Evolutionary conservation across 2,329 filamentous ascomycete genomes (phyloP), one percentile per base, ranked within the genome.

Genomic region (Penicillium rolfsii): DNA sequence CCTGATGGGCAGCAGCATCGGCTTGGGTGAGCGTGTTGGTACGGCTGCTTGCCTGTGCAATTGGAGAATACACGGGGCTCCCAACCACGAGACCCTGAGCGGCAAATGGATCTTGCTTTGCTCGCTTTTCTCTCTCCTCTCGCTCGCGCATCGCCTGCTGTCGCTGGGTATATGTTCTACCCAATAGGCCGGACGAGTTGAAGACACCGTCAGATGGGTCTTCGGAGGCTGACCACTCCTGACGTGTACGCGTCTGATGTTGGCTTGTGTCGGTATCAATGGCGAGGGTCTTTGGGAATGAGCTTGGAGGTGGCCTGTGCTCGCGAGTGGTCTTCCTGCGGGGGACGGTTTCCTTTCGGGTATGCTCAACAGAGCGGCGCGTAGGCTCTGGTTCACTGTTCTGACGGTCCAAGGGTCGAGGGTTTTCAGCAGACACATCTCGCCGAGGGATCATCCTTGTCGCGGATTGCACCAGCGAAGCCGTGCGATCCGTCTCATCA

Each of bases 41-140:
- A 16, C 73, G 74, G 46, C 69, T 74, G 43, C 57, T 67, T n/a
- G 35, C 60, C 52, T 68, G 63, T 66, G 70, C n/a, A 66, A 70
- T 22, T 65, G 67, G 57, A 43, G 83, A 79, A 58, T 84, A 84
- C 7, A 70, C 71, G 12, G 79, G 55, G 33, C 16, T 59, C 12
- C 49, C 77, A 40, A 81, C 84, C 6, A 89, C 74, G 19, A 89
- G 75, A 14, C 86, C 85, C 26, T 75, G 76, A 0, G 80, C 73
- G 1, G 79, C 79, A 66, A 88, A 87, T 0, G 81, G 79, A 0
- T 76, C 74, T 19, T 81, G 73, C 1, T 69, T 70, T 16, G 73
- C 73, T 45, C 75, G 71, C 50, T 70, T 74, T 63, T 73, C 69
- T 59, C 74, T 66, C 58, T 75, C 70, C 63, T 80, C 77, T 11